phyloP scores from a whole-genome alignment of 176 grass and related monocot species.

The Musa troglodytarum region DNA sequence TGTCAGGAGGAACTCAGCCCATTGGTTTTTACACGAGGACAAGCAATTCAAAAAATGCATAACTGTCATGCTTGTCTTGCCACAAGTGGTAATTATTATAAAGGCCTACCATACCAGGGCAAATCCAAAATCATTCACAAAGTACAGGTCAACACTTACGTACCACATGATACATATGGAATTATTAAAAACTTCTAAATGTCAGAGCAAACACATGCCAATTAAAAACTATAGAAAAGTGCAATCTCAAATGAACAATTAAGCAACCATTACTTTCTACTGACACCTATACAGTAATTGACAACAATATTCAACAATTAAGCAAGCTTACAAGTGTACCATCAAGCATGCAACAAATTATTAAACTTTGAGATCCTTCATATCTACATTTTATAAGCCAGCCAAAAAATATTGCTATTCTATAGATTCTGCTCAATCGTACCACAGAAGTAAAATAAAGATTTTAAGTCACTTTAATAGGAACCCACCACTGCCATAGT shows the following conservation, averaged over 20 bases:
- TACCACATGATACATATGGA: no score
- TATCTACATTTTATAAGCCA: background rate
- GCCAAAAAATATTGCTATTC: background rate
- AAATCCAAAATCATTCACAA: no score
- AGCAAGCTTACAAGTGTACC: background rate
- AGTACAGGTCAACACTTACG: no score
- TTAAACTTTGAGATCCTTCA: background rate
- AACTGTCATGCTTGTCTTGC: no score
- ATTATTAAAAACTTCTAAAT: background rate
- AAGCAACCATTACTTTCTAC: background rate
- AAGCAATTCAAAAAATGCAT: no score
- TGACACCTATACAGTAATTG: background rate
- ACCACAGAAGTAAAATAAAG: background rate
- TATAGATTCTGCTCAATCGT: background rate
- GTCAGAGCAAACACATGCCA: background rate
- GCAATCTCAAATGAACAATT: background rate
- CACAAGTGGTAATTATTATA: no score
- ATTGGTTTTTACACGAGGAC: no score
- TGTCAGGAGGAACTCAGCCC: no score
- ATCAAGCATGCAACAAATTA: background rate
- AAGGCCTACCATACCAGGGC: no score
- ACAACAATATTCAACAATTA: background rate
- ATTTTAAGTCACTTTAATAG: background rate
- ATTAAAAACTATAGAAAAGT: background rate
- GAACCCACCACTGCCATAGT: constrained; percentile 53